phyloP scores from a whole-genome alignment of 306 rosid species.

The Fagus sylvatica region DNA sequence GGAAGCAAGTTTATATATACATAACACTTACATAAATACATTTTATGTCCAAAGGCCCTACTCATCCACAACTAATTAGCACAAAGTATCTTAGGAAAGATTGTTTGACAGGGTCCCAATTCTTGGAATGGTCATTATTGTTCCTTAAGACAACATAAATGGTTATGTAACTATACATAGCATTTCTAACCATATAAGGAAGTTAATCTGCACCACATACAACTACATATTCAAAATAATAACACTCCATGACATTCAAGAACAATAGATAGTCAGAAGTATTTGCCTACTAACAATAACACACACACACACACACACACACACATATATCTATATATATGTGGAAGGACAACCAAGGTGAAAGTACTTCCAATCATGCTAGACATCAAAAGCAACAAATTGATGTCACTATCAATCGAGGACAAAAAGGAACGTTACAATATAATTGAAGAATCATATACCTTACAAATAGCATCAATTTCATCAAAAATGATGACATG shows the following conservation, averaged over 20 bases:
- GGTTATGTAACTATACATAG: background rate
- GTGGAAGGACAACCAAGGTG: too few relatives aligned
- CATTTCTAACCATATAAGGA: background rate
- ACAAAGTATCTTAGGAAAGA: background rate
- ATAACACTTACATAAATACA: background rate
- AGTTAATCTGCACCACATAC: too few relatives aligned
- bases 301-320: too few relatives aligned
- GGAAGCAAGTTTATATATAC: background rate
- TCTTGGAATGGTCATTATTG: background rate
- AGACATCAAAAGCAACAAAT: constrained; percentile 14
- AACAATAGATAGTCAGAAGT: background rate
- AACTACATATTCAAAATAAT: too few relatives aligned
- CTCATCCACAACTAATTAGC: background rate
- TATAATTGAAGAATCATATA: constrained; percentile 39
- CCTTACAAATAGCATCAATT: constrained; percentile 99
- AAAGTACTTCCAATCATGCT: too few relatives aligned
- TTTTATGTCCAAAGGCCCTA: background rate
- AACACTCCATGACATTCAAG: background rate
- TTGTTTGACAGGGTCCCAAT: background rate
- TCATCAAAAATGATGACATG: constrained; percentile 98
- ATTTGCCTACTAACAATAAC: too few relatives aligned
- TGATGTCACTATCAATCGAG: constrained; percentile 22
- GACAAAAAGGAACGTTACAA: constrained; percentile 10
- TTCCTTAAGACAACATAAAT: background rate
- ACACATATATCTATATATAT: too few relatives aligned